Evolutionary conservation across 2,329 filamentous ascomycete species (phyloP).

Genomic region (Kalaharituber pfeilii): DNA sequence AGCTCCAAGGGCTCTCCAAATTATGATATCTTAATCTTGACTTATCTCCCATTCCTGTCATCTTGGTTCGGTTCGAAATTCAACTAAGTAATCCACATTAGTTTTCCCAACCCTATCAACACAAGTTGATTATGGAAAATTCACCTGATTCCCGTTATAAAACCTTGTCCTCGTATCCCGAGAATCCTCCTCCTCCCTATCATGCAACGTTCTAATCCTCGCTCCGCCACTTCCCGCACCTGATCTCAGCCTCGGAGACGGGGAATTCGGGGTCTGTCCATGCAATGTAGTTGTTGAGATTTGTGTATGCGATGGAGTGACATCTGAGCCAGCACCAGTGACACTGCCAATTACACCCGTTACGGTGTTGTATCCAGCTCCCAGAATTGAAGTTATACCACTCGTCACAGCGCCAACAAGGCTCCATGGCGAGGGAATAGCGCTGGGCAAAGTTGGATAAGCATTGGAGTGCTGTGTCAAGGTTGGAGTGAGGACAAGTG

Average conservation of each 20-base stretch:
- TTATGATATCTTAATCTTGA: too few relatives aligned
- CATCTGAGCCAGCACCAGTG: slow-evolving; percentile 6
- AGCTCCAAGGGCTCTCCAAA: too few relatives aligned
- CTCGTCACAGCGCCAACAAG: slow-evolving; percentile 31
- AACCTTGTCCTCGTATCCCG: slow-evolving; percentile 14
- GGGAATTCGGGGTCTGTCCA: neutral
- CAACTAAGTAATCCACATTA: slow-evolving; percentile 4
- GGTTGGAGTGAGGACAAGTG: slow-evolving; percentile 62
- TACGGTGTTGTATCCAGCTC: slow-evolving; percentile 17
- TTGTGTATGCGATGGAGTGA: slow-evolving; percentile 2
- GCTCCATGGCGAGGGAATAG: slow-evolving; percentile 36
- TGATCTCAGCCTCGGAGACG: slow-evolving; percentile 7
- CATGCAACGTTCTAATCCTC: slow-evolving; percentile 32
- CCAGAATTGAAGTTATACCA: slow-evolving; percentile 24
- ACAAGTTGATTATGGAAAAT: neutral
- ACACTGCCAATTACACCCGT: slow-evolving; percentile 9
- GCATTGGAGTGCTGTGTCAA: neutral
- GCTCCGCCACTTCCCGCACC: slow-evolving; percentile 15
- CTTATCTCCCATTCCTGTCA: too few relatives aligned
- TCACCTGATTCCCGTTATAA: slow-evolving; percentile 20
- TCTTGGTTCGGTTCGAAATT: slow-evolving; percentile 17
- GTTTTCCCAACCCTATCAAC: neutral
- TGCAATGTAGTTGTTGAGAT: neutral
- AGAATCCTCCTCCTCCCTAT: slow-evolving; percentile 20
- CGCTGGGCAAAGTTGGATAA: neutral